Evolutionary conservation across 495 filamentous ascomycete species (phyloP).

Genomic region (Friedmanniomyces endolithicus): DNA sequence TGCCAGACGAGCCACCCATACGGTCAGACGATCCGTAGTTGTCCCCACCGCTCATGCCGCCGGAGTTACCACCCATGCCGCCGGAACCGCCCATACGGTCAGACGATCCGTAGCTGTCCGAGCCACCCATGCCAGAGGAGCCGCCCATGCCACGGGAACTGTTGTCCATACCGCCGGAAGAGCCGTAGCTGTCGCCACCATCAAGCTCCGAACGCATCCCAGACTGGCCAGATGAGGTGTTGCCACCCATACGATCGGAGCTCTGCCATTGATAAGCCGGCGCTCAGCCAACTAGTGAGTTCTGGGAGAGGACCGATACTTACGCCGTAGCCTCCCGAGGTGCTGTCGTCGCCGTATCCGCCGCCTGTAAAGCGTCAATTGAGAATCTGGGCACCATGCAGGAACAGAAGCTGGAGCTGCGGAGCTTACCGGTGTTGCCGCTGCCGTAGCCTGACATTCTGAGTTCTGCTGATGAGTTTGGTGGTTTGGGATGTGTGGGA

Average conservation of each 20-base stretch:
- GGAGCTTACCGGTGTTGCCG: not conserved
- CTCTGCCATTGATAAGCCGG: not conserved
- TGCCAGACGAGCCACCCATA: not conserved
- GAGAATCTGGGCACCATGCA: not conserved
- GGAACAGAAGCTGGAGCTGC: not conserved
- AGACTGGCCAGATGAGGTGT: not conserved
- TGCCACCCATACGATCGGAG: not conserved
- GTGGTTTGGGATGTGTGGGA: not conserved
- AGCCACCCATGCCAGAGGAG: not conserved
- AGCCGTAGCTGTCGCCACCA: not conserved
- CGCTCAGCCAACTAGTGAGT: not conserved
- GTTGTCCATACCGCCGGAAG: not conserved
- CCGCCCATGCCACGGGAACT: not conserved
- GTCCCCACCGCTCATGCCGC: not conserved
- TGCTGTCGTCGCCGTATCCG: not conserved
- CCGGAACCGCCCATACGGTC: not conserved
- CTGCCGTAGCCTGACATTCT: not conserved
- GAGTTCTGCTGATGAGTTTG: not conserved
- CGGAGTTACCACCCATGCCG: not conserved
- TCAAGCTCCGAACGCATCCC: not conserved
- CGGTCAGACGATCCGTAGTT: not conserved
- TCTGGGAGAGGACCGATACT: not conserved
- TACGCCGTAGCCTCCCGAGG: not conserved
- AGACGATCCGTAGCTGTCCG: not conserved
- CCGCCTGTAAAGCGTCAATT: not conserved